These are phyloP conservation scores for Poa pratensis DNA, from an alignment of 176 grass and related monocot species.

Conservation along the genomic window DNA sequence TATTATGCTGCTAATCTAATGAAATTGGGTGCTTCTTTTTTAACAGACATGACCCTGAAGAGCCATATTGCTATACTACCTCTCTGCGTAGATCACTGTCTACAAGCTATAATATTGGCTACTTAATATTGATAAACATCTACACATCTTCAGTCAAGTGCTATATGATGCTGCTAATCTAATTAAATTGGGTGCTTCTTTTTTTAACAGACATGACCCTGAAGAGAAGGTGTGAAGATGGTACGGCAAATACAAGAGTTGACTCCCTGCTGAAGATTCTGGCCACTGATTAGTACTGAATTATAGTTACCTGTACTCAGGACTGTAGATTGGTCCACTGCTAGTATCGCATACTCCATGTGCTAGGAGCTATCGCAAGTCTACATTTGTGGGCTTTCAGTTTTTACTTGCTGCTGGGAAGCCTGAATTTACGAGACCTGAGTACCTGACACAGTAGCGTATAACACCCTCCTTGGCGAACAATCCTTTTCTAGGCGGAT, in stretches of 20 bases:
- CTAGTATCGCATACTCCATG: background rate
- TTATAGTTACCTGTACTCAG: background rate
- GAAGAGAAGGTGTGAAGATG: background rate
- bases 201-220: background rate
- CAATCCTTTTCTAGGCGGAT: background rate
- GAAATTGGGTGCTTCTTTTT: background rate
- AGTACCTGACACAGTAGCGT: background rate
- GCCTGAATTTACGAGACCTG: background rate
- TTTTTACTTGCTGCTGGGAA: background rate
- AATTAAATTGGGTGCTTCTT: background rate
- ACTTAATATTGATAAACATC: no score
- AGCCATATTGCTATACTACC: background rate
- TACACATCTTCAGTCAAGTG: background rate
- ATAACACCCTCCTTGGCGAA: background rate
- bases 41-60: background rate
- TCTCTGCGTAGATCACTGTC: no score
- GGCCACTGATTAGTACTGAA: background rate
- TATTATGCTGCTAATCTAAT: background rate
- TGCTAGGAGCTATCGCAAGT: background rate
- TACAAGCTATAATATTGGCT: no score
- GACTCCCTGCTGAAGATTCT: background rate
- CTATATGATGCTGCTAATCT: background rate
- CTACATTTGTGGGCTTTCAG: background rate
- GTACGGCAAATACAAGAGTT: background rate
- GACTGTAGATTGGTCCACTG: constrained; percentile 10